Conservation (phyloP, 1,139 yeast species). For the Kazachstania sp. region DNA sequence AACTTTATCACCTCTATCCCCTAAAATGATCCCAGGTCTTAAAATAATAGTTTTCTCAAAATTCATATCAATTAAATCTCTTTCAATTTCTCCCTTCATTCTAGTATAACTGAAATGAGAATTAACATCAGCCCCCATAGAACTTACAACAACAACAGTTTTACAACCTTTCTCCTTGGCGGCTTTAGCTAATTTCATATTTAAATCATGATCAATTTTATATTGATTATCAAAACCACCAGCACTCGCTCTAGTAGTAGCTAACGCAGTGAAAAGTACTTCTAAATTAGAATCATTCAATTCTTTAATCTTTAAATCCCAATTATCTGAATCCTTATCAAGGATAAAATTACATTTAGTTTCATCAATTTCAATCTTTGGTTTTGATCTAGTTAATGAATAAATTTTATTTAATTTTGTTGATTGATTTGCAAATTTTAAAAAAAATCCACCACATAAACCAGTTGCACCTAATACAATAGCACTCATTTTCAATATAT, state of each 20-base stretch:
- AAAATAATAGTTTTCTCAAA: slow-evolving; percentile 63
- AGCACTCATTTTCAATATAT: slow-evolving; percentile 16
- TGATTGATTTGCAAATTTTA: slow-evolving; percentile 35
- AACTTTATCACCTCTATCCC: slow-evolving; percentile 37
- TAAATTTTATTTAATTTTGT: slow-evolving; percentile 32
- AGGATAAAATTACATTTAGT: slow-evolving; percentile 17
- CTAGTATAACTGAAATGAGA: slow-evolving; percentile 51
- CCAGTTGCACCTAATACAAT: slow-evolving; percentile 54
- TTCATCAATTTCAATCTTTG: slow-evolving; percentile 8
- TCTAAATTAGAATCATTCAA: slow-evolving; percentile 13
- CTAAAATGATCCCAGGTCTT: slow-evolving; percentile 62
- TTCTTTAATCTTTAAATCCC: slow-evolving; percentile 33
- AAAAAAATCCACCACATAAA: slow-evolving; percentile 44
- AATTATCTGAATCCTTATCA: slow-evolving; percentile 36
- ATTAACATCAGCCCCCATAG: slow-evolving; percentile 46
- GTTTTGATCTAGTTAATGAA: slow-evolving; percentile 41
- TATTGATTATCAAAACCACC: slow-evolving; percentile 61
- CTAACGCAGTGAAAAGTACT: slow-evolving; percentile 53
- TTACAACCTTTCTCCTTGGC: slow-evolving; percentile 60
- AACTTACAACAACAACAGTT: slow-evolving; percentile 56
- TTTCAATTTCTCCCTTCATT: slow-evolving; percentile 59
- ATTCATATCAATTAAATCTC: slow-evolving; percentile 45
- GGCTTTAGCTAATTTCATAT: slow-evolving; percentile 53
- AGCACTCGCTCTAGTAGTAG: slow-evolving; percentile 66
- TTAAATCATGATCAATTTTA: slow-evolving; percentile 62